Percentiles rank a stretch among this genome's conserved stretches.
These are phyloP conservation scores for Martensiomyces pterosporus DNA, from an alignment of 192 early-diverging fungal species.

Conservation along the genomic window DNA sequence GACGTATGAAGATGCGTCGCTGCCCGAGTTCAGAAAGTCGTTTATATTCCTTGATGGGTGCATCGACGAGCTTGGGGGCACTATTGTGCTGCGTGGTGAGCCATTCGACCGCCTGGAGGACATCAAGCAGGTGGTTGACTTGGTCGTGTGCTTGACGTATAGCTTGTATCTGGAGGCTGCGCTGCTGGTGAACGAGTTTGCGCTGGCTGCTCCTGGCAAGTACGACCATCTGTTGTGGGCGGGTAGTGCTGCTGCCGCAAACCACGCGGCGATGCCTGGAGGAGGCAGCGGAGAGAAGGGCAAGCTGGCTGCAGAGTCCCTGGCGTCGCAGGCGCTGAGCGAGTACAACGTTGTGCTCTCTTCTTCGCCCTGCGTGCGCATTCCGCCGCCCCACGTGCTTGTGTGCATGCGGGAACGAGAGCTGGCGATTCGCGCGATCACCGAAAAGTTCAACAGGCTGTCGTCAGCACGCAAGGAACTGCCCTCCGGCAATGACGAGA, in stretches of 20 bases:
- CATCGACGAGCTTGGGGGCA: conserved; percentile 72
- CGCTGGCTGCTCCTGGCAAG: conserved; percentile 46
- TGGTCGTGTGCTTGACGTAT: conserved; percentile 84
- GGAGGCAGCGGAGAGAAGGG: too few species aligned
- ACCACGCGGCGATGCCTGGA: conserved; percentile 1
- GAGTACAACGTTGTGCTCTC: conserved; percentile 72
- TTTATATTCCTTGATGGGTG: conserved; percentile 90
- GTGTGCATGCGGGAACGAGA: conserved; percentile 60
- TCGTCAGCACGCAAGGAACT: conserved; percentile 12
- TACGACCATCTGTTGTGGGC: conserved; percentile 6
- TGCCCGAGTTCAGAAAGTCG: conserved; percentile 79
- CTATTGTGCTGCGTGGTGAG: conserved; percentile 86
- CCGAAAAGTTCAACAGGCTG: conserved; percentile 28
- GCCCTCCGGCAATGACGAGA: background rate
- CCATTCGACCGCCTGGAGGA: conserved; percentile 57
- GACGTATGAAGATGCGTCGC: conserved; percentile 74
- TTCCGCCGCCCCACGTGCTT: conserved; percentile 82
- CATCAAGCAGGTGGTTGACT: conserved; percentile 77
- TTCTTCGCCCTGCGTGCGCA: conserved; percentile 80
- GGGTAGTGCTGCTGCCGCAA: background rate
- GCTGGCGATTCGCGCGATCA: conserved; percentile 27
- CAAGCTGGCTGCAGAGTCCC: too few species aligned
- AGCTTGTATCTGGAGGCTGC: conserved; percentile 84
- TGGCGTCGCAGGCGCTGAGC: conserved; percentile 55
- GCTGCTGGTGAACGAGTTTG: conserved; percentile 75